phyloP scores from a whole-genome alignment of 164 flowering plant species.

The Saururus chinensis region DNA sequence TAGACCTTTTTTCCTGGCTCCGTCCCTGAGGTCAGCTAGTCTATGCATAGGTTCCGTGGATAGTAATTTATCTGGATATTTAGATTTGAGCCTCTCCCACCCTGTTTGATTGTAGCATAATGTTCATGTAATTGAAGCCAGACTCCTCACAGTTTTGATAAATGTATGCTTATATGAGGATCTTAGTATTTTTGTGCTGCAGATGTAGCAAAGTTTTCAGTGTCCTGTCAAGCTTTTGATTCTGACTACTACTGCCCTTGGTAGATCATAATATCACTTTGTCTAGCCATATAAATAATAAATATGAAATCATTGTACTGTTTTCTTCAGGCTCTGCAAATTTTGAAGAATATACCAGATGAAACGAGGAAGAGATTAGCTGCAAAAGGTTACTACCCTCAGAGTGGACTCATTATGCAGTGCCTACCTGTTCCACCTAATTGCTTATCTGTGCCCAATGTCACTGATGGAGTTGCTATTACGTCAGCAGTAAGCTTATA shows the following conservation, averaged over 20 bases:
- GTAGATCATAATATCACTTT: background rate
- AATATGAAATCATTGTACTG: background rate
- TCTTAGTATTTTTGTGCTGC: too few relatives aligned
- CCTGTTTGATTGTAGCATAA: too few relatives aligned
- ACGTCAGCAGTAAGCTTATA: constrained; percentile 67
- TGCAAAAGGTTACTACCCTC: constrained; percentile 61
- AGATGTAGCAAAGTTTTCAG: too few relatives aligned
- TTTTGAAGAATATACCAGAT: constrained; percentile 49
- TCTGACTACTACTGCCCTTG: background rate
- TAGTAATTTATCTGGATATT: too few relatives aligned
- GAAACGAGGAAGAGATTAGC: constrained; percentile 59
- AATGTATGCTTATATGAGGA: too few relatives aligned
- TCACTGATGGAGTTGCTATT: constrained; percentile 68
- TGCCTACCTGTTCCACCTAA: constrained; percentile 92
- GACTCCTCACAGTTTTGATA: too few relatives aligned
- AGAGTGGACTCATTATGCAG: constrained; percentile 65
- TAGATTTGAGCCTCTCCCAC: too few relatives aligned
- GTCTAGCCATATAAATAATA: background rate
- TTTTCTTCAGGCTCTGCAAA: constrained; percentile 50
- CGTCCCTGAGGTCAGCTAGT: too few relatives aligned
- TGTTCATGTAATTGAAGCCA: too few relatives aligned
- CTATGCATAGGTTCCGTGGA: too few relatives aligned
- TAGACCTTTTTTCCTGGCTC: too few relatives aligned
- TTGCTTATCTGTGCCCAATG: constrained; percentile 82
- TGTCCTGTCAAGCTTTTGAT: too few relatives aligned